Conservation (phyloP, 2,329 filamentous ascomycete species). For the Talaromyces pinophilus region DNA sequence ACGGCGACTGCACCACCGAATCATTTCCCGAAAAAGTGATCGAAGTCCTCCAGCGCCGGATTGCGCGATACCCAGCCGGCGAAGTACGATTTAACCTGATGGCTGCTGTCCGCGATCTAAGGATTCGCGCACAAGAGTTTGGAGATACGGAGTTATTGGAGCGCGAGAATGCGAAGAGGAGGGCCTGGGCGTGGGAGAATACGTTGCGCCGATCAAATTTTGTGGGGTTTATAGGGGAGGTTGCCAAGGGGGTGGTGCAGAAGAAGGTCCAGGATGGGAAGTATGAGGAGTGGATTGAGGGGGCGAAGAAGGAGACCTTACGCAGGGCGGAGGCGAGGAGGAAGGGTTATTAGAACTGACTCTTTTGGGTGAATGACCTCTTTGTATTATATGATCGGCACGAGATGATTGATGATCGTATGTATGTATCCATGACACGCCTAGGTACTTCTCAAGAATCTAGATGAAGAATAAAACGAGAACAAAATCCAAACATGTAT, state of each 20-base stretch:
- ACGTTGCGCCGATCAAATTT: slow-evolving; percentile 90
- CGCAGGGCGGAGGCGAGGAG: slow-evolving; percentile 42
- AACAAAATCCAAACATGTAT: not conserved
- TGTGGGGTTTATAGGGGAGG: slow-evolving; percentile 88
- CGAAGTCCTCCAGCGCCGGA: slow-evolving; percentile 79
- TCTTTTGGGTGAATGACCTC: not conserved
- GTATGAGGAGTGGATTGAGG: slow-evolving; percentile 81
- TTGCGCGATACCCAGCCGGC: slow-evolving; percentile 77
- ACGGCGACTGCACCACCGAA: slow-evolving; percentile 70
- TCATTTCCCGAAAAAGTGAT: slow-evolving; percentile 80
- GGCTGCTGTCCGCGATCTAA: slow-evolving; percentile 83
- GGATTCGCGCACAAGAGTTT: slow-evolving; percentile 73
- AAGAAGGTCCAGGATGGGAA: slow-evolving; percentile 66
- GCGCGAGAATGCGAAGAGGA: slow-evolving; percentile 78
- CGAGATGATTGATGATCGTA: slow-evolving; percentile 3
- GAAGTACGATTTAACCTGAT: slow-evolving; percentile 97
- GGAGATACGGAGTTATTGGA: slow-evolving; percentile 78
- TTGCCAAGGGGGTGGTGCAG: slow-evolving; percentile 81
- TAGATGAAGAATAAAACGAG: not conserved
- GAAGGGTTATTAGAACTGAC: slow-evolving; percentile 13
- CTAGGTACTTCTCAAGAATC: not conserved
- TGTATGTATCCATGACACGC: not conserved
- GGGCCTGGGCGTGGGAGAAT: slow-evolving; percentile 93
- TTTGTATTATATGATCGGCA: slow-evolving; percentile 12
- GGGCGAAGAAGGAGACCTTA: slow-evolving; percentile 52